Base-by-base conservation (phyloP, 2,329 filamentous ascomycete genomes). In the Penicillium griseofulvum region DNA sequence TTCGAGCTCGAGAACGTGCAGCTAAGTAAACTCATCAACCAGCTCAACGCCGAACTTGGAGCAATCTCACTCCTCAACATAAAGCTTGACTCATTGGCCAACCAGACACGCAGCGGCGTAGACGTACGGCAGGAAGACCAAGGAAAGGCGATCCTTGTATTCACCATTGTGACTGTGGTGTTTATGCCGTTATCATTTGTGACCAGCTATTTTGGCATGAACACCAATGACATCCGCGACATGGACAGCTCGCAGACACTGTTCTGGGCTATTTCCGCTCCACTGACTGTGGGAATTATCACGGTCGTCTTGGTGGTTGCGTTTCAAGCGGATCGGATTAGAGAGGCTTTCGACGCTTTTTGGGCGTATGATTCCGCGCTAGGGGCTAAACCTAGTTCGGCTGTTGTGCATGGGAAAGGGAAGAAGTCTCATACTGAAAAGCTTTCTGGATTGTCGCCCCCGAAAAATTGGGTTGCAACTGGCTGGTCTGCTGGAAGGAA, bases 101-200 rank as follows among this genome's bases (percentile, higher is more conserved):
- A n/a, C 16, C 39, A n/a, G 24, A 42, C 39, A 16, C 22, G 24
- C 5, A n/a, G 22, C 5, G 39, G 22, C 16, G 39, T 42, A n/a
- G 44, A 47, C 5, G 31, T 47, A 9, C 29, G 33, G 28, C 22
- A 49, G 12, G 26, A 49, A 19, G 33, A 34, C 31, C 22, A 70
- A 19, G 59, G 59, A 37, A 64, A 64, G 36, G 67, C 68, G 1
- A 68, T 72, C 33, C 47, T 69, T 2, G 59, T 71, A 2, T 71
- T 73, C 47, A 71, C 70, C 0, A 61, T 71, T 22, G 65, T 71
- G 9, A 66, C 70, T 0, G 56, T 68, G 5, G 60, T 70, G 5
- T 72, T 72, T 49, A 49, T 71, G 36, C 70, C 70, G 2, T 47
- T 71, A 22, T 68, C 66, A 6, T 72, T 72, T 34, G 56, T 72